Evolutionary conservation across 2,329 filamentous ascomycete genomes (phyloP), one percentile per base, ranked within the genome.

Genomic region (Colletotrichum navitas): DNA sequence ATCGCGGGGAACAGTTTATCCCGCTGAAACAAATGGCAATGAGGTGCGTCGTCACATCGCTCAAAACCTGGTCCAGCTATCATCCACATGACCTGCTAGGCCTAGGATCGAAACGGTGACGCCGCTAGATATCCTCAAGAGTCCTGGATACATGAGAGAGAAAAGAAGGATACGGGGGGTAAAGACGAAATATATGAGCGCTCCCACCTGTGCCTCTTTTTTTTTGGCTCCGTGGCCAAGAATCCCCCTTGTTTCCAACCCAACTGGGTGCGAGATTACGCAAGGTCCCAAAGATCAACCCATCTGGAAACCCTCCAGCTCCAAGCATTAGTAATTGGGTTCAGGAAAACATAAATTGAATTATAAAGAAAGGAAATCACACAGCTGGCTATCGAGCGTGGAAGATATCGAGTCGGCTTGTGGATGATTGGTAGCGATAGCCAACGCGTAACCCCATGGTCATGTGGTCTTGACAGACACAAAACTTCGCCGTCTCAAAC

Each of bases 41-140:
- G 18, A 62, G 45, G 34, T 43, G 56, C 43, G 26, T 59, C 41
- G 47, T 62, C 51, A 45, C 26, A n/a, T 26, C 16, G 32, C 55
- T 32, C 49, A 49, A 39, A n/a, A 10, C 21, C 29, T 6, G 39
- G 21, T 39, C 63, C 55, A 55, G 55, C 39, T 24, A 49, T 43
- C 32, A 16, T 41, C 5, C 16, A 47, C n/a, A 55, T 49, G n/a
- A 39, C n/a, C 16, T 36, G 29, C 21, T 26, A 32, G n/a, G 12
- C 47, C 29, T 26, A 24, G 36, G 6, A 43, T 26, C 24, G 14
- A 4, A 39, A 29, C 32, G 47, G 39, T 41, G 24, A 52, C 26
- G 5, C 45, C 43, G 16, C n/a, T 39, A 51, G 32, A 41, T 41
- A 32, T 32, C 24, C 34, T 21, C 5, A 10, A 52, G 34, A 24